These are phyloP conservation scores for Coccomyxa sp. DNA, from an alignment of 139 green algal genomes.

Conservation along the genomic window DNA sequence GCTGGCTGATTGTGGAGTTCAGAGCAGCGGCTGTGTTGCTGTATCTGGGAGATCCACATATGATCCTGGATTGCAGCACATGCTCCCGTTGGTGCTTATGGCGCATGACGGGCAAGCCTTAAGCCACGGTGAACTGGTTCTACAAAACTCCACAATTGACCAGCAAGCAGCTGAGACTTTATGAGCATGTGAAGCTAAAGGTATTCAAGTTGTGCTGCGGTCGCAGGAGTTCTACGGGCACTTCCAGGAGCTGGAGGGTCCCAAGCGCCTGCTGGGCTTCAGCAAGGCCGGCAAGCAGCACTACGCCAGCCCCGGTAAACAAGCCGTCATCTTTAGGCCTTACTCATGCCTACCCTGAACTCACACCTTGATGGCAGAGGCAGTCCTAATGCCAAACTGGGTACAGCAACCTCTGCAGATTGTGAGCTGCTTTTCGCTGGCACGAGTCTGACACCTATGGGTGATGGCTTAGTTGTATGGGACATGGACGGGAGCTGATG, in stretches of 20 bases:
- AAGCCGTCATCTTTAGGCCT: not conserved
- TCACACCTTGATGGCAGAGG: no score
- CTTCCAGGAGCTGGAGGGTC: slow-evolving; percentile 33
- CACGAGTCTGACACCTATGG: not conserved
- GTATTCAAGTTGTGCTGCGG: no score
- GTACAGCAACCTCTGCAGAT: not conserved
- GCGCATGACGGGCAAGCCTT: not conserved
- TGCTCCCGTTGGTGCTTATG: not conserved
- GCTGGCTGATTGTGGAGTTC: not conserved
- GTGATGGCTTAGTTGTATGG: not conserved
- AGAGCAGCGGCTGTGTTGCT: not conserved
- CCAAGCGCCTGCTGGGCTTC: slow-evolving; percentile 68
- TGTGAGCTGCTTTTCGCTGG: not conserved
- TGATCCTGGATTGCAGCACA: not conserved
- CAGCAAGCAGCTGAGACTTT: not conserved
- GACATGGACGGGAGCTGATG: not conserved
- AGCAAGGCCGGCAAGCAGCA: slow-evolving; percentile 59
- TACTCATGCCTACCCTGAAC: no score
- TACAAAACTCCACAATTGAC: not conserved
- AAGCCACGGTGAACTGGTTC: not conserved
- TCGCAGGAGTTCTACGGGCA: slow-evolving; percentile 43
- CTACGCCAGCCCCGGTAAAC: slow-evolving; percentile 47
- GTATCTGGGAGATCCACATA: no score
- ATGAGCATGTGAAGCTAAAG: no score
- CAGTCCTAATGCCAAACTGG: not conserved